Conservation (phyloP, 768 basidiomycete genomes). For the Ramaria sp. region DNA sequence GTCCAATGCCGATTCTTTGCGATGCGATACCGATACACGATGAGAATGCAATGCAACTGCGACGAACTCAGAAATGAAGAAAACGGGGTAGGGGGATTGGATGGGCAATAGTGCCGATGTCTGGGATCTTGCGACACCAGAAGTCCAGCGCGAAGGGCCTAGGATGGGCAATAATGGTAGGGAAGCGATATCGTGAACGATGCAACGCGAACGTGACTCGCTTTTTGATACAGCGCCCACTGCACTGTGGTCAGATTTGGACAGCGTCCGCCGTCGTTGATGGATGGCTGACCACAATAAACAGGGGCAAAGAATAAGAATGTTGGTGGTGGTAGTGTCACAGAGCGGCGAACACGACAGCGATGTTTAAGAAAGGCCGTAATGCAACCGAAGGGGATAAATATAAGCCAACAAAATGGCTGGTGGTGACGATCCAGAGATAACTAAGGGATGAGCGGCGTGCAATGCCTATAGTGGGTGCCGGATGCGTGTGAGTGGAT, state of each 20-base stretch:
- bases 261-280: not conserved
- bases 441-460: not conserved
- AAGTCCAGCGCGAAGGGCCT: not conserved
- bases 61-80: not conserved
- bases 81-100: not conserved
- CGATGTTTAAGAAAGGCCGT: not conserved
- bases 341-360: not conserved
- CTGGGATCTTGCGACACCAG: not conserved
- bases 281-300: not conserved
- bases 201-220: not conserved
- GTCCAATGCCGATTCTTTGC: conserved; percentile 3
- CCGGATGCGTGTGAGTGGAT: not conserved
- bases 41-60: not conserved
- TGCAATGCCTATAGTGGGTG: not conserved
- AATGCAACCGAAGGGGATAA: conserved; percentile 1
- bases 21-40: conserved; percentile 5
- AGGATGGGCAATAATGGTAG: not conserved
- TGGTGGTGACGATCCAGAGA: not conserved
- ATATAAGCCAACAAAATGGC: conserved; percentile 1
- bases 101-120: not conserved
- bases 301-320: not conserved
- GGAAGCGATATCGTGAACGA: not conserved
- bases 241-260: not conserved
- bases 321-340: not conserved
- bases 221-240: not conserved